These are phyloP conservation scores for Polytolypa hystricis DNA, from an alignment of 2,329 filamentous ascomycete genomes.

Conservation along the genomic window DNA sequence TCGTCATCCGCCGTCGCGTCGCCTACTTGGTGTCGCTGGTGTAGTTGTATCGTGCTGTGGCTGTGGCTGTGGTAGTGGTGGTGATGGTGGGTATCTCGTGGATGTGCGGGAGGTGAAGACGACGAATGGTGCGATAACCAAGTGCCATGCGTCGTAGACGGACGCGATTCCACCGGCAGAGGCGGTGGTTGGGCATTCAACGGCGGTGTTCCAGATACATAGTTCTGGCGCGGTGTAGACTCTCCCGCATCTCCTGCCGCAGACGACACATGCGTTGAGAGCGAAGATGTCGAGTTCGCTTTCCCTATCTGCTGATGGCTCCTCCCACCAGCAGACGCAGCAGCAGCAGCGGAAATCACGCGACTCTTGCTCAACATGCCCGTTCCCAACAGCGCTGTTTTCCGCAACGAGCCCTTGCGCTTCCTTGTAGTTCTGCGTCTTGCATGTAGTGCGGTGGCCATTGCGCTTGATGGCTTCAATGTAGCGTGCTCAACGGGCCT, in stretches of 20 bases:
- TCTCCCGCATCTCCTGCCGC: conserved; percentile 6
- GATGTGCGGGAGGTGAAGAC: background rate
- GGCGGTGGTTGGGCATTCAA: background rate
- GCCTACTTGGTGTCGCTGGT: conserved; percentile 42
- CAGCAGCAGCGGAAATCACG: background rate
- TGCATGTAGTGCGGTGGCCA: conserved; percentile 38
- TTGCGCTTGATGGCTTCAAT: too few relatives aligned
- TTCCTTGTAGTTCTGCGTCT: conserved; percentile 49
- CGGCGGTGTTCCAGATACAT: conserved; percentile 8
- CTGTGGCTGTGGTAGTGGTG: background rate
- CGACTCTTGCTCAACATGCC: conserved; percentile 12
- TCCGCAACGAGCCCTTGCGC: conserved; percentile 74
- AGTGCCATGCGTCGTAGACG: background rate
- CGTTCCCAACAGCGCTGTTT: conserved; percentile 68
- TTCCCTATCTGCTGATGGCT: background rate
- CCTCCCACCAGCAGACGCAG: background rate
- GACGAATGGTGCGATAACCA: too few relatives aligned
- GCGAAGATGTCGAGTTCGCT: background rate
- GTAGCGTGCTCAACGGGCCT: too few relatives aligned
- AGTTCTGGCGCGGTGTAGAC: conserved; percentile 9
- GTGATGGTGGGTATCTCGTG: conserved; percentile 1
- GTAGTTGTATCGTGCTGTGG: conserved; percentile 15
- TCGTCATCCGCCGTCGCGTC: conserved; percentile 77
- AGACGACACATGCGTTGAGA: background rate
- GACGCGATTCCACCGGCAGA: background rate